These are phyloP conservation scores for Choiromyces venosus DNA, from an alignment of 495 filamentous ascomycete genomes.

Conservation along the genomic window DNA sequence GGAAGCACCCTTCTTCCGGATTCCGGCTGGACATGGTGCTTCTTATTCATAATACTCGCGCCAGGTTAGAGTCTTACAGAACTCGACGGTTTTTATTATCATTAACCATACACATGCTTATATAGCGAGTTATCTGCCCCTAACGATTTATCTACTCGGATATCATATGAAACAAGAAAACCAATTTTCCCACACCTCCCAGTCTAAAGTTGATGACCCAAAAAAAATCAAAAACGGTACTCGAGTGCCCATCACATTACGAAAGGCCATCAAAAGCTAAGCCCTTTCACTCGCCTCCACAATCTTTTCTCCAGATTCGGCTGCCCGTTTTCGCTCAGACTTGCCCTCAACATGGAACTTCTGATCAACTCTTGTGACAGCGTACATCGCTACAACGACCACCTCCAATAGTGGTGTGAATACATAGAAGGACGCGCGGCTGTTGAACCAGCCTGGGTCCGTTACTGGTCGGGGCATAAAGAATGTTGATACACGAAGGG, in stretches of 20 bases:
- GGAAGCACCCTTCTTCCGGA: not conserved
- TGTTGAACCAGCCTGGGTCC: slow-evolving; percentile 62
- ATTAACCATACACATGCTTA: not conserved
- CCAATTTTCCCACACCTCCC: not conserved
- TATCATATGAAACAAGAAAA: not conserved
- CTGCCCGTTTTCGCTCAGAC: slow-evolving; percentile 15
- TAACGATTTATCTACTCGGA: not conserved
- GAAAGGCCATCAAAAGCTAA: not conserved
- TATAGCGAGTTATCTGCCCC: not conserved
- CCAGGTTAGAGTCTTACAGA: not conserved
- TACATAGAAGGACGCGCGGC: slow-evolving; percentile 67
- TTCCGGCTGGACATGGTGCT: not conserved
- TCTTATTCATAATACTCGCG: not conserved
- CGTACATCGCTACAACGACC: slow-evolving; percentile 59
- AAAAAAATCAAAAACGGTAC: not conserved
- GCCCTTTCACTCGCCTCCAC: slow-evolving; percentile 31
- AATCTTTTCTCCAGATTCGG: slow-evolving; percentile 36
- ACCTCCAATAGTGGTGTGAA: slow-evolving; percentile 74
- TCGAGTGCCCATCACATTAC: not conserved
- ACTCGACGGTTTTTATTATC: not conserved
- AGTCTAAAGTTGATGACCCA: not conserved
- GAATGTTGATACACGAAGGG: slow-evolving; percentile 57
- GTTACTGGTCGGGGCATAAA: slow-evolving; percentile 52
- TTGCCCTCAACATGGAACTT: slow-evolving; percentile 64
- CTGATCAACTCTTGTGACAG: slow-evolving; percentile 61